Evolutionary conservation across 352 stramenopile species (phyloP).

Genomic region (Pythium grandisporangium): DNA sequence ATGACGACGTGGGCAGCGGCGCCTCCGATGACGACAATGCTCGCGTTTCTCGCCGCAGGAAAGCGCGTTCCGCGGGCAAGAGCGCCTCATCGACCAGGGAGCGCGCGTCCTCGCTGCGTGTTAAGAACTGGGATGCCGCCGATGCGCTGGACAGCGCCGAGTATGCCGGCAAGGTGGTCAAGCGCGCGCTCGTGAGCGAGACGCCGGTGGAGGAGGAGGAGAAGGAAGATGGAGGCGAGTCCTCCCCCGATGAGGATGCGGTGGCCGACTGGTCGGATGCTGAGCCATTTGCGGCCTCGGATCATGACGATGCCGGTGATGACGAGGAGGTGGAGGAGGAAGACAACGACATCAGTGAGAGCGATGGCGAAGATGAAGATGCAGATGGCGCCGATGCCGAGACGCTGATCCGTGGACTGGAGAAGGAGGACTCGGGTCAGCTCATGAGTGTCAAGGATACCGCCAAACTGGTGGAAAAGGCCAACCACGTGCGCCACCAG

Average conservation of each 20-base stretch:
- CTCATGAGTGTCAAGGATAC: conserved; percentile 71
- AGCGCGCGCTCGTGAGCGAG: conserved; percentile 38
- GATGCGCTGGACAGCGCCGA: conserved; percentile 36
- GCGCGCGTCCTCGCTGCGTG: conserved; percentile 52
- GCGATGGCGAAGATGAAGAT: conserved; percentile 24
- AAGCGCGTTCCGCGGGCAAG: conserved; percentile 42
- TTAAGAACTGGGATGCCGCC: conserved; percentile 65
- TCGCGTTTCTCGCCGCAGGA: conserved; percentile 32
- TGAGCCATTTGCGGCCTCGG: conserved; percentile 68
- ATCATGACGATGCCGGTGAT: conserved; percentile 29
- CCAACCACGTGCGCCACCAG: conserved; percentile 70
- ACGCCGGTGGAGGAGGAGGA: conserved; percentile 6
- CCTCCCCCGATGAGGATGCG: conserved; percentile 62
- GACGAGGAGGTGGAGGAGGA: conserved; percentile 20
- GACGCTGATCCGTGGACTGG: conserved; percentile 66
- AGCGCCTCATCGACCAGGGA: conserved; percentile 20
- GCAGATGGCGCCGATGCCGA: conserved; percentile 51
- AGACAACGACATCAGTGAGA: conserved; percentile 16
- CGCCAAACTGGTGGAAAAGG: conserved; percentile 71
- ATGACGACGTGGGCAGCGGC: conserved; percentile 4
- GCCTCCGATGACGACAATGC: conserved; percentile 21
- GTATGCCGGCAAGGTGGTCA: conserved; percentile 76
- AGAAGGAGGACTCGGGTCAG: conserved; percentile 68
- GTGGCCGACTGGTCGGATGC: conserved; percentile 76
- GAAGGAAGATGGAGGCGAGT: conserved; percentile 15